A percentile compares a stretch with the other conserved stretches of the same genome.
These are phyloP conservation scores for Gryganskiella cystojenkinii DNA, from an alignment of 192 early-diverging fungal species.

Conservation along the genomic window DNA sequence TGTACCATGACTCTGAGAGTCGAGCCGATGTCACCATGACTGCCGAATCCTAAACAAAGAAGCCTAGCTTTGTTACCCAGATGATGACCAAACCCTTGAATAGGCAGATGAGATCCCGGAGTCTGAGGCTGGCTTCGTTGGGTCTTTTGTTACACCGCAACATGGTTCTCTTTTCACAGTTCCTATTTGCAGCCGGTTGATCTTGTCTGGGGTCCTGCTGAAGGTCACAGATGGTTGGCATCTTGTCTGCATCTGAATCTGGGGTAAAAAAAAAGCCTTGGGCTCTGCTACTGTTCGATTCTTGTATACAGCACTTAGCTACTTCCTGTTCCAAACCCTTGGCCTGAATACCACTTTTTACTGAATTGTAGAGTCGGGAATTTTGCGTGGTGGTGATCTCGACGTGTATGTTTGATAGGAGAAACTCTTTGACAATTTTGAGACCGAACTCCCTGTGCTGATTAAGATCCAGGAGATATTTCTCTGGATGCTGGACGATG, in stretches of 20 bases:
- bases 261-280: neutral
- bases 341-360: neutral
- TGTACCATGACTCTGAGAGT: neutral
- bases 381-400: neutral
- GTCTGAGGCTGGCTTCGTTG: neutral
- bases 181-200: too few relatives aligned
- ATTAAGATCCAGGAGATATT: neutral
- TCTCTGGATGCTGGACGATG: too few relatives aligned
- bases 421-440: neutral
- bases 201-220: too few relatives aligned
- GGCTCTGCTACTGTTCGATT: neutral
- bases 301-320: neutral
- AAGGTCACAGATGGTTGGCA: too few relatives aligned
- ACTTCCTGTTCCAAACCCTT: neutral
- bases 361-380: neutral
- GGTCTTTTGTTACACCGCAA: neutral
- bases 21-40: neutral
- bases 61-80: neutral
- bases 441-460: neutral
- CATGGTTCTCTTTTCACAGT: neutral
- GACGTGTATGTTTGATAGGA: neutral
- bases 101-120: neutral
- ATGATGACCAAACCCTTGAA: neutral
- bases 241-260: neutral
- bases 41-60: neutral